Evolutionary conservation across 371 early-diverging fungal species (phyloP), one percentile per base, ranked within the genome.

Genomic region (Capillidium rhysosporum): DNA sequence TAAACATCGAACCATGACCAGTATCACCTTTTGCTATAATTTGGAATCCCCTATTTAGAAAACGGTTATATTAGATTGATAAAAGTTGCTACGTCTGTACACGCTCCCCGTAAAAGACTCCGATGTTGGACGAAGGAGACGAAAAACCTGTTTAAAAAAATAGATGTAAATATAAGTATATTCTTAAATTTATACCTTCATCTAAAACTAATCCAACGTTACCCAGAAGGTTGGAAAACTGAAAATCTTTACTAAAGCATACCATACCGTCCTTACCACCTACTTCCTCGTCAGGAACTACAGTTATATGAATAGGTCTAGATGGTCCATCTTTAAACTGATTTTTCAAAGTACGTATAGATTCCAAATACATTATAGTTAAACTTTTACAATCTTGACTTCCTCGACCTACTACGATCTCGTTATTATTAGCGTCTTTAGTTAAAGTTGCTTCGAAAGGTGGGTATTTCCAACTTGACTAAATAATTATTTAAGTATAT

Each of bases 381-480:
- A 86, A 82, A 57, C 80, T 80, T 64, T 88, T 88, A 84, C 84
- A 84, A 61, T 88, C 89, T 63, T 88, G 86, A 1, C 82, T 56
- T 0, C 88, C 89, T 31, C 89, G 76, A 10, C 84, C 89, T 57
- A 70, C 63, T 60, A 88, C 86, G 41, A 67, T 63, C 39, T 73
- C 74, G 40, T 82, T 74, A 25, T 65, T 67, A 55, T 62, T 62
- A 5, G 61, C 64, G 7, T 56, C 62, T 45, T 69, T 54, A 29
- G 67, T 65, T 26, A 76, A 73, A 41, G 61, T 63, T 16, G 84
- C 89, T 2, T 69, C 76, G 56, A 86, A 86, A 1, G 89, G 83
- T 38, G 71, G 73, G 52, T 75, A 67, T 2, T 65, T 73, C 89
- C 89, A 88, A 59, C 67, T 62, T 26, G 75, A 76, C 51, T 57